Evolutionary conservation across 768 basidiomycete genomes (phyloP).

Genomic region (Auricularia heimuer): DNA sequence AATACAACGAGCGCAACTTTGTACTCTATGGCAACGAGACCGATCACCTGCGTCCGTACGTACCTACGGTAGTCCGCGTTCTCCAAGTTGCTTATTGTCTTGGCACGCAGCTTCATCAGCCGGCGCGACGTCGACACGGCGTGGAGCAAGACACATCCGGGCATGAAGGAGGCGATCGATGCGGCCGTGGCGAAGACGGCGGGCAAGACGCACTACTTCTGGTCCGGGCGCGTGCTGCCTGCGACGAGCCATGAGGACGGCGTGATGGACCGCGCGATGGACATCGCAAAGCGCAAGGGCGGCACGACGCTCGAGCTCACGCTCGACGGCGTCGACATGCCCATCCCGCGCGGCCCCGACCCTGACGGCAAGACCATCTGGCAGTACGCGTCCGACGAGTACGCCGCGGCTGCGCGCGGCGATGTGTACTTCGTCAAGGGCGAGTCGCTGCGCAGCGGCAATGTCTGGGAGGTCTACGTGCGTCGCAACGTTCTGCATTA

Average conservation of each 20-base stretch:
- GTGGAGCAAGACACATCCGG: background rate
- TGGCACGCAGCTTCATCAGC: too few relatives aligned
- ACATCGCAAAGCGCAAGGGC: background rate
- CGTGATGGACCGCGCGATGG: background rate
- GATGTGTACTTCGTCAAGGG: background rate
- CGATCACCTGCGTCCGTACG: too few relatives aligned
- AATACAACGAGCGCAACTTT: too few relatives aligned
- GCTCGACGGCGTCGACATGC: background rate
- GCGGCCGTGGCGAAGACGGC: background rate
- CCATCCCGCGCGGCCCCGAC: background rate
- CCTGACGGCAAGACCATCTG: background rate
- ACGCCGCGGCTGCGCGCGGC: background rate
- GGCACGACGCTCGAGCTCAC: conserved; percentile 1
- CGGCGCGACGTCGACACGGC: background rate
- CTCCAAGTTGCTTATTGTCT: too few relatives aligned
- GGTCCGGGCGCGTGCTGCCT: background rate
- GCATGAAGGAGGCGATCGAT: background rate
- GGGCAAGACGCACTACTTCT: conserved; percentile 1
- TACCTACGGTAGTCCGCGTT: too few relatives aligned
- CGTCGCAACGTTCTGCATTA: background rate
- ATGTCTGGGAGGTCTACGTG: background rate
- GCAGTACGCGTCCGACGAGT: conserved; percentile 1
- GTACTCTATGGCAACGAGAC: too few relatives aligned
- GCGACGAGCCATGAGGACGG: background rate
- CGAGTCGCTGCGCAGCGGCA: background rate